A percentile compares a stretch with the other conserved stretches of the same genome.
phyloP scores from a whole-genome alignment of 306 rosid genomes.

The Senna siamea region DNA sequence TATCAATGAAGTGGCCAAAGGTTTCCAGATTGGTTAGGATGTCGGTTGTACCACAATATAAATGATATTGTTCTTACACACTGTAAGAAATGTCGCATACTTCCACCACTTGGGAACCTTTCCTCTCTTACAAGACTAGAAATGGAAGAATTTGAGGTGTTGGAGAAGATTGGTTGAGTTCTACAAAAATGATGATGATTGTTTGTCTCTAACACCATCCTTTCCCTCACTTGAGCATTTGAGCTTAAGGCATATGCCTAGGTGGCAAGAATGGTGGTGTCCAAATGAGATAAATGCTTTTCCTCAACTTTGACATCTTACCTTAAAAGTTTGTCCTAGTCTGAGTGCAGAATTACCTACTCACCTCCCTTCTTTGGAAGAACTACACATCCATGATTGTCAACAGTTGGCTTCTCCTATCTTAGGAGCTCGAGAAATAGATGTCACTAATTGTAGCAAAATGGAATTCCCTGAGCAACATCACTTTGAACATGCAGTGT shows the following conservation, averaged over 20 bases:
- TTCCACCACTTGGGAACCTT: constrained; percentile 28
- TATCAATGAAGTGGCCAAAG: neutral
- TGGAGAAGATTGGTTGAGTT: constrained; percentile 3
- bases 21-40: constrained; percentile 24
- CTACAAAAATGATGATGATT: neutral
- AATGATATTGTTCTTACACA: no score
- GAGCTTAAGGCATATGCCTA: neutral
- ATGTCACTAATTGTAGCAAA: neutral
- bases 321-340: no score
- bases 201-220: neutral
- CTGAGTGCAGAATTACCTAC: no score
- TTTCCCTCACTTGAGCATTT: no score
- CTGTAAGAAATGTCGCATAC: no score
- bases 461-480: neutral
- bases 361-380: neutral
- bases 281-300: no score
- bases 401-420: neutral
- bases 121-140: neutral
- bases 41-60: neutral
- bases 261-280: neutral
- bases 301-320: no score
- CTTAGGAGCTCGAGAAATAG: neutral
- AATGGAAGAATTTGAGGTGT: neutral
- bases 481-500: neutral
- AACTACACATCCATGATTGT: neutral